Conservation (phyloP, 2,329 filamentous ascomycete species). For the Sclerotiophoma versabilis region DNA sequence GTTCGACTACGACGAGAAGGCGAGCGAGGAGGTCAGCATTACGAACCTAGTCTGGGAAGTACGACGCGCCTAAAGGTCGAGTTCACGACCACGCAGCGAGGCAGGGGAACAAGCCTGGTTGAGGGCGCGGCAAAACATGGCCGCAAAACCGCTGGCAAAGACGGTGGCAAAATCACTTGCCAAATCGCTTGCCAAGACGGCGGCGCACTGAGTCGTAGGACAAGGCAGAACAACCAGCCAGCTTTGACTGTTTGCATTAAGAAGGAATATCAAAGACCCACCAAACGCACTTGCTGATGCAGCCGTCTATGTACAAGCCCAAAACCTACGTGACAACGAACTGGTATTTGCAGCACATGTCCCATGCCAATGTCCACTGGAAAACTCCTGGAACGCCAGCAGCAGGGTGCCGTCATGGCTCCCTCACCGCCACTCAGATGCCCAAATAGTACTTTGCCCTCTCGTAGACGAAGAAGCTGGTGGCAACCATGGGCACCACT, state of each 20-base stretch:
- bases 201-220: no score
- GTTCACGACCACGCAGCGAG: not conserved
- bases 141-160: no score
- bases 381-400: not conserved
- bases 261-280: not conserved
- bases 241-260: not conserved
- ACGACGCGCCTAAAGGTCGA: constrained; percentile 63
- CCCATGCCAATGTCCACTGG: not conserved
- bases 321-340: not conserved
- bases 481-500: constrained; percentile 86
- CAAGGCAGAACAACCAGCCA: not conserved
- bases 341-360: not conserved
- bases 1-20: constrained; percentile 98
- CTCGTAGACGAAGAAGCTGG: constrained; percentile 73
- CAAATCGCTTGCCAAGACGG: no score
- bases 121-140: not conserved
- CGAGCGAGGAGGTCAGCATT: constrained; percentile 88
- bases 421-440: constrained; percentile 43
- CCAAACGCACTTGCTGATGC: constrained; percentile 12
- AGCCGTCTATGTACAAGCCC: constrained; percentile 9
- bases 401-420: not conserved
- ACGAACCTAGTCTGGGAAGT: constrained; percentile 90
- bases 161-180: no score
- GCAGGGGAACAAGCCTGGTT: not conserved
- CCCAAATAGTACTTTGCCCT: constrained; percentile 65